Base-by-base conservation (phyloP, 2,329 filamentous ascomycete genomes). In the Colletotrichum musicola region DNA sequence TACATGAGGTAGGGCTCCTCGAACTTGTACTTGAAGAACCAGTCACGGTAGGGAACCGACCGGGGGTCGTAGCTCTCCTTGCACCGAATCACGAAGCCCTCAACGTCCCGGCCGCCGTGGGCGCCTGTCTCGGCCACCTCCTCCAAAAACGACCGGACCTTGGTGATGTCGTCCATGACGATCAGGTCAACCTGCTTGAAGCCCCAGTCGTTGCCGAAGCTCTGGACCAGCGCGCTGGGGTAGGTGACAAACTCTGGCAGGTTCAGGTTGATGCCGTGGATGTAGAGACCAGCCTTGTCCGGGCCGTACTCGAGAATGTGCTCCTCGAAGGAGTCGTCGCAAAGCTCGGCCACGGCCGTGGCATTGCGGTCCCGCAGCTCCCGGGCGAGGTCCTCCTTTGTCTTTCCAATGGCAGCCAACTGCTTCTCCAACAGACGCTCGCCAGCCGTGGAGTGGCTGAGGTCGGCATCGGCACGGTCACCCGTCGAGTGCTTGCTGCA, bases 11-110 rank as follows among this genome's bases (percentile, higher is more conserved):
- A 99, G 0, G 96, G 96, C 81, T 99, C 96, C 77, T 99, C 96
- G 69, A 99, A 99, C 82, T 99, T 99, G 88, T 95, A 99, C 81
- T 99, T 99, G 90, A 99, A 99, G 81, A 99, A 99, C 96, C 96
- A 99, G 78, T 99, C 95, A n/a, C 88, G 82, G 78, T 90, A 96
- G 0, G 88, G 86, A 2, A 78, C 79, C 14, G 78, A 77, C 1
- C 80, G 81, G 0, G 83, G 82, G 30, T 89, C 80, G n/a, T 80
- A 76, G 16, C 85, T 83, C 84, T 84, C 90, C 82, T 89, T 93
- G 86, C 96, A 98, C 64, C 96, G 91, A 73, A 99, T 92, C 65
- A 99, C 96, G 74, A 99, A 99, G 4, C 96, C 96, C 80, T 99
- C 96, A 0, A 97, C 95, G 73, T 98, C 95, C 62, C 95, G 92